These are phyloP conservation scores for Sicyos baderoa DNA, from an alignment of 306 rosid genomes.

Conservation along the genomic window DNA sequence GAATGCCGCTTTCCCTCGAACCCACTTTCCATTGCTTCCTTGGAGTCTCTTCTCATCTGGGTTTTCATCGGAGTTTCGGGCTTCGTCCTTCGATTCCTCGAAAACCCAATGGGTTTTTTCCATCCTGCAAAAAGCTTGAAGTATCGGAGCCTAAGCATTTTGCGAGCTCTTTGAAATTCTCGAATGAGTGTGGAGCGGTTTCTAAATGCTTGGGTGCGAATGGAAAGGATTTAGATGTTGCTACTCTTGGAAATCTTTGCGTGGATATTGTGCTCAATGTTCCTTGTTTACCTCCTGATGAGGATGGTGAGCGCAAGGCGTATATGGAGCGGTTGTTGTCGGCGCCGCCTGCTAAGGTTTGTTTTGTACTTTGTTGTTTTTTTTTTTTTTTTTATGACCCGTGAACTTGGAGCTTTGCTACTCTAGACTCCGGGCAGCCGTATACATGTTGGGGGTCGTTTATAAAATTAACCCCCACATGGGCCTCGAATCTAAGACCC, in stretches of 20 bases:
- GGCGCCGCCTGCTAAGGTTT: conserved; percentile 77
- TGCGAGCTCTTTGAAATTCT: neutral
- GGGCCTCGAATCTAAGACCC: too few relatives aligned
- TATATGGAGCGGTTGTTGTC: conserved; percentile 68
- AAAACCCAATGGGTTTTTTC: conserved; percentile 14
- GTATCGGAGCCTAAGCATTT: conserved; percentile 26
- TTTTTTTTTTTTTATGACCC: too few relatives aligned
- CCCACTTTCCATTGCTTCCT: conserved; percentile 27
- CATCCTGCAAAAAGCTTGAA: conserved; percentile 34
- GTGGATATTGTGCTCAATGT: conserved; percentile 82
- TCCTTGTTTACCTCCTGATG: conserved; percentile 65
- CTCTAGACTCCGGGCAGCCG: too few relatives aligned
- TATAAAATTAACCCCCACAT: too few relatives aligned
- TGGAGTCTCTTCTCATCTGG: conserved; percentile 26
- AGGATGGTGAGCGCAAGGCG: conserved; percentile 43
- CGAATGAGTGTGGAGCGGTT: conserved; percentile 22
- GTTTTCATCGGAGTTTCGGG: conserved; percentile 22
- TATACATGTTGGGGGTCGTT: too few relatives aligned
- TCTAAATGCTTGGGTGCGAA: conserved; percentile 27
- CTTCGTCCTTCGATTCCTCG: conserved; percentile 17
- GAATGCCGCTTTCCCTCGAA: conserved; percentile 62
- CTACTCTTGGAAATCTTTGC: conserved; percentile 83
- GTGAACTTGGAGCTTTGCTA: too few relatives aligned
- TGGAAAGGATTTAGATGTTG: conserved; percentile 55
- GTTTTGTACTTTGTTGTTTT: neutral